Base-by-base conservation (phyloP, 2,329 filamentous ascomycete species). In the Curvularia sp. region DNA sequence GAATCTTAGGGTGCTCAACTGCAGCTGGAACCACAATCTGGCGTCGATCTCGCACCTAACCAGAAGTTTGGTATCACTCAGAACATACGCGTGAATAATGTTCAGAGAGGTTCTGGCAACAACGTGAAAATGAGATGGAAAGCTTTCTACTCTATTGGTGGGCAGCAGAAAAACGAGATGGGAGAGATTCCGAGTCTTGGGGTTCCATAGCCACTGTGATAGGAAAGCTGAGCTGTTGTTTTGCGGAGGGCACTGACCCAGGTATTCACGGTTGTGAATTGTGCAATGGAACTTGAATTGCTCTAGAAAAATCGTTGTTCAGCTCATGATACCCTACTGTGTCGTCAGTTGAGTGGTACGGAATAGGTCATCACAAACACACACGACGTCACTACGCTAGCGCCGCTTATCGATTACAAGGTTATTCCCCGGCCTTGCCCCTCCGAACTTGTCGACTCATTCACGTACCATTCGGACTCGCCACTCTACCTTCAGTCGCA, bases 71-170 rank as follows among this genome's bases (percentile, higher is more conserved):
- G 93, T 28, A 88, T 99, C 52, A 90, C 88, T 35, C 95, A 98
- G 78, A 85, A 87, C 18, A 92, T 97, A 62, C 82, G 89, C 47
- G 82, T 98, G 26, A 87, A 92, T 66, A 88, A 92, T 1, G 89
- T 92, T 1, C 87, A 92, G 68, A 80, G 80, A 62, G 83, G 86
- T 43, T 91, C 89, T 72, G 95, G 95, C 1, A 88, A 87, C 56
- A 85, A 83, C n/a, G 88, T 96, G 60, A 96, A 96, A 80, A 86
- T 99, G 79, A 84, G 95, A 62, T 99, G 93, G 91, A 91, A 92
- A 69, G 87, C 91, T 26, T 87, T 89, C 5, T 98, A 97, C 78
- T 87, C 85, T 70, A 75, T 95, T 12, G 89, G 86, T 3, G 83
- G 79, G 2, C 86, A 88, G 71, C 72, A 76, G 60, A 89, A 87